Conservation (phyloP, 2,329 filamentous ascomycete species). For the Xylaria sp. region DNA sequence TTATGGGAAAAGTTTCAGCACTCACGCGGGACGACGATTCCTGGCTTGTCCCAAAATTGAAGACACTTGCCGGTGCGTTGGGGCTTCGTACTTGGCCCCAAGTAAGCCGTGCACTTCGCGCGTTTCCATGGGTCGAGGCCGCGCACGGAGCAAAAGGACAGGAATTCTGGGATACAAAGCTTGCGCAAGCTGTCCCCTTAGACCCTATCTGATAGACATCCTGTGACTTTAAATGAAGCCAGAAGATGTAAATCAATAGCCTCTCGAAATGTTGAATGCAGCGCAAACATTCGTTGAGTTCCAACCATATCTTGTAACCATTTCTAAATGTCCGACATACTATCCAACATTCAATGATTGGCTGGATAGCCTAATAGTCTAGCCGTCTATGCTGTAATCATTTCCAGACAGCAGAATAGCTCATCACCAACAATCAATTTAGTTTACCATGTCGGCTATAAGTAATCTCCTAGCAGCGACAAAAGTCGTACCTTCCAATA, state of each 20-base stretch:
- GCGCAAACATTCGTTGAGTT: too few relatives aligned
- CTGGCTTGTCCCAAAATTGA: constrained; percentile 28
- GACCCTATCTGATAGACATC: neutral
- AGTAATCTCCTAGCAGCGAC: too few relatives aligned
- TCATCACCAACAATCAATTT: too few relatives aligned
- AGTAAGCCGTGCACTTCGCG: constrained; percentile 12
- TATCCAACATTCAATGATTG: constrained; percentile 1
- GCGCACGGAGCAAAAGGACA: constrained; percentile 25
- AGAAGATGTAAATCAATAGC: neutral
- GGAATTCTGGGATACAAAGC: constrained; percentile 21
- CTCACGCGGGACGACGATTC: constrained; percentile 17
- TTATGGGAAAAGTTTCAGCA: constrained; percentile 27
- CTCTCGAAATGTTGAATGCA: neutral
- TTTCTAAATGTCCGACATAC: neutral
- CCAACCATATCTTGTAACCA: neutral
- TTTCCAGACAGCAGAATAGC: too few relatives aligned
- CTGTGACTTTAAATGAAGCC: neutral
- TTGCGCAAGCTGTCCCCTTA: neutral
- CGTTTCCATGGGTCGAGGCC: constrained; percentile 33
- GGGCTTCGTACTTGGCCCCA: constrained; percentile 24
- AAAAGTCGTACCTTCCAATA: too few relatives aligned
- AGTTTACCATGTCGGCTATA: too few relatives aligned
- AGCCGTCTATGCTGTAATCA: too few relatives aligned
- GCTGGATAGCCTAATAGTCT: too few relatives aligned
- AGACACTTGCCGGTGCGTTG: constrained; percentile 14